Evolutionary conservation across 208 protist species (phyloP), one percentile per base, ranked within the genome.

Genomic region (Trypanosoma mega): DNA sequence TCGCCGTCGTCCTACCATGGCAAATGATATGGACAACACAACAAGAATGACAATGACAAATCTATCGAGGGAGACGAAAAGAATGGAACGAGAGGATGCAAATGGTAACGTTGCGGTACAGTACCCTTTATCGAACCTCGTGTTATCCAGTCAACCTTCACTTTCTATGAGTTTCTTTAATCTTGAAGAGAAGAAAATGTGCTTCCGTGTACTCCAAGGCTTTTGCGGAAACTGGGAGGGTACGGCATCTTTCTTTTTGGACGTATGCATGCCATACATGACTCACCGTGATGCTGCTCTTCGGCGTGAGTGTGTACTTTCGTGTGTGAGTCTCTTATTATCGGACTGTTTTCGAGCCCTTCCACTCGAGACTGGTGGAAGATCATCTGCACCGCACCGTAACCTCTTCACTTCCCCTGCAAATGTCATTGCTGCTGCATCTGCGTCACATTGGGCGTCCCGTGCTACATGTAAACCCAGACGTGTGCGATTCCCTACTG

Each of bases 241-340:
- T 16, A 77, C 72, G 3, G 76, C 74, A 1, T 58, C 68, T 23
- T 84, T 87, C 54, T 87, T 87, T 51, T 33, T 87, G 14, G 73
- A 84, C 26, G 73, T 87, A 8, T 93, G 86, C 70, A 58, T 77
- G 36, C 82, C 82, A 21, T 93, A 93, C 49, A 57, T 90, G 27
- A 60, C 57, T 51, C 82, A 93, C 55, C 74, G 66, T 5, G 72
- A 93, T 45, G 56, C 74, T 0, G 60, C 69, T 16, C 68, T 93
- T 46, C 79, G 86, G 3, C 72, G 77, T 31, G 75, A 69, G 53
- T 84, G 79, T 60, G 76, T 93, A 33, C 68, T 82, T 43, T 70
- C 71, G 7, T 86, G 82, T 57, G 82, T 79, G 27, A 54, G 63
- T 20, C 70, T 85, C 46, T 67, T 85, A 14, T 47, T 74, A 12